phyloP scores from a whole-genome alignment of 495 filamentous ascomycete species.

The Oidiodendron maius region DNA sequence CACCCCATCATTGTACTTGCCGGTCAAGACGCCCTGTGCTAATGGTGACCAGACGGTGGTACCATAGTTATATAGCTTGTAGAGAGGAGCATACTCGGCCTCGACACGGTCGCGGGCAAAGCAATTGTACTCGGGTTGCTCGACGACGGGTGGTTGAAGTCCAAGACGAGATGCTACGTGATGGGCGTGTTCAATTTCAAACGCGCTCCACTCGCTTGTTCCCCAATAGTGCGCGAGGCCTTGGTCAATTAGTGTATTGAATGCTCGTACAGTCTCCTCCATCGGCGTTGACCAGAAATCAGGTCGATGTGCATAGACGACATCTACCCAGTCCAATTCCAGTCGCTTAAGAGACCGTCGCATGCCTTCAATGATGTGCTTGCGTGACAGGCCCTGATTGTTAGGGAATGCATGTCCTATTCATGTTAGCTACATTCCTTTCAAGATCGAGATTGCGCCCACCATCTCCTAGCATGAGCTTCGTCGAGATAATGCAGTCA shows the following conservation, averaged over 20 bases:
- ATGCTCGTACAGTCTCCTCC: conserved; percentile 70
- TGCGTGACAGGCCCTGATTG: conserved; percentile 57
- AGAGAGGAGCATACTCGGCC: conserved; percentile 61
- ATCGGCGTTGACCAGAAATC: conserved; percentile 63
- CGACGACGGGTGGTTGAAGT: conserved; percentile 25
- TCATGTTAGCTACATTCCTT: background rate
- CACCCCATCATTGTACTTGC: conserved; percentile 72
- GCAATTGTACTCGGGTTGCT: conserved; percentile 83
- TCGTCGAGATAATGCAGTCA: conserved; percentile 68
- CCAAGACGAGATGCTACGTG: conserved; percentile 26
- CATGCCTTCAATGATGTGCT: conserved; percentile 68
- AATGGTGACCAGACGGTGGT: conserved; percentile 68
- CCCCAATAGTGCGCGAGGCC: conserved; percentile 45
- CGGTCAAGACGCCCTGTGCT: conserved; percentile 63
- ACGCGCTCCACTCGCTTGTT: conserved; percentile 49
- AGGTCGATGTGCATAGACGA: conserved; percentile 70
- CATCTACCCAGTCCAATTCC: conserved; percentile 61
- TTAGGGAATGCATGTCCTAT: conserved; percentile 44
- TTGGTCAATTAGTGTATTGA: conserved; percentile 56
- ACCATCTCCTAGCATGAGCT: conserved; percentile 24
- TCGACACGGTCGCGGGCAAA: conserved; percentile 70
- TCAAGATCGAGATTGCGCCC: background rate
- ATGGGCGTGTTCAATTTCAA: conserved; percentile 52
- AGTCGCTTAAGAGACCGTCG: conserved; percentile 55
- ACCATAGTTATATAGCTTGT: conserved; percentile 57